phyloP scores from a whole-genome alignment of 805 yeast genomes.

The Pachysolen tannophilus region DNA sequence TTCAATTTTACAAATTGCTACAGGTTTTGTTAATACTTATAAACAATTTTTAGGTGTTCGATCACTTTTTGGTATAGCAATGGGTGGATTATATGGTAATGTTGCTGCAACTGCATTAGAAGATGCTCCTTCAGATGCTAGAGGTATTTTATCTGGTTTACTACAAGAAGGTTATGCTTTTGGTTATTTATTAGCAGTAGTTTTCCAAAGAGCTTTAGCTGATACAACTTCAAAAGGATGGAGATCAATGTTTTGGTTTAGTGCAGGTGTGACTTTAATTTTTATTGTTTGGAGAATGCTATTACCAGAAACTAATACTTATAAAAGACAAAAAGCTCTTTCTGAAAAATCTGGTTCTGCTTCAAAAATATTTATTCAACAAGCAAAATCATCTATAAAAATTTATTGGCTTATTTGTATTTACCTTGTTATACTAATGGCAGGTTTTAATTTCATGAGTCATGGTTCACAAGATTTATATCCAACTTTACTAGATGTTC shows the following conservation, averaged over 20 bases:
- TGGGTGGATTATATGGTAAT: conserved; percentile 51
- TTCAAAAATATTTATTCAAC: conserved; percentile 23
- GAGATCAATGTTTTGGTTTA: conserved; percentile 63
- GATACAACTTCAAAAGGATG: conserved; percentile 44
- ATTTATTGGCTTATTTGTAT: conserved; percentile 51
- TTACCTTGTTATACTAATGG: conserved; percentile 50
- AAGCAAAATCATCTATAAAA: conserved; percentile 26
- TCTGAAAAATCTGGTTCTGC: conserved; percentile 22
- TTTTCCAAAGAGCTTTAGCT: conserved; percentile 56
- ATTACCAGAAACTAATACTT: conserved; percentile 48
- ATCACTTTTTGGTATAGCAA: conserved; percentile 51
- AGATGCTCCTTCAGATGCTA: conserved; percentile 42
- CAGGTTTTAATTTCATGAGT: conserved; percentile 54
- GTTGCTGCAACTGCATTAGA: conserved; percentile 47
- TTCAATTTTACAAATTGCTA: conserved; percentile 49
- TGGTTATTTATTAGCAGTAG: conserved; percentile 57
- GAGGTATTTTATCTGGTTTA: conserved; percentile 56
- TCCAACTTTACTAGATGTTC: conserved; percentile 44
- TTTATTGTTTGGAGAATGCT: conserved; percentile 33
- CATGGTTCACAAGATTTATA: conserved; percentile 60
- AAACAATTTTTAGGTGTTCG: conserved; percentile 53
- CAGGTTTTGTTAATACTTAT: conserved; percentile 51
- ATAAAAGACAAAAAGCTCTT: conserved; percentile 30
- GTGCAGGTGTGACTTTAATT: conserved; percentile 46
- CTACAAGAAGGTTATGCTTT: conserved; percentile 78